Evolutionary conservation across 2,329 filamentous ascomycete genomes (phyloP), one percentile per base, ranked within the genome.

Genomic region (Plenodomus biglobosus): DNA sequence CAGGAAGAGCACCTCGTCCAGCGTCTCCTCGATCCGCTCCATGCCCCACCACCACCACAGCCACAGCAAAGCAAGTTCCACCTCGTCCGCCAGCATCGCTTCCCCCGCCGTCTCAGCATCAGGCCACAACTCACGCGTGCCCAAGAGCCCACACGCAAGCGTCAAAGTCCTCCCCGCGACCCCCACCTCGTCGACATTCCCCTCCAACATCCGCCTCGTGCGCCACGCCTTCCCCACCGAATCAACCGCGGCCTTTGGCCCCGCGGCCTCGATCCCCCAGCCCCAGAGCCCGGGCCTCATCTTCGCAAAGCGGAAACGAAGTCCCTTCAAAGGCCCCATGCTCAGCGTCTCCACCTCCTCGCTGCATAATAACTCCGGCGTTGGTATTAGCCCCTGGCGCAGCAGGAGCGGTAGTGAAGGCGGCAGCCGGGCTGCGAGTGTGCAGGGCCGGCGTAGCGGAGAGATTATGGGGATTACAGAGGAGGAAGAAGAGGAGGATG

Each of bases 141-240:
- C 81, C 30, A 81, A 88, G 19, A 92, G 87, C 2, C 92, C 94
- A 1, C 91, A 96, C 68, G 84, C 90, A 58, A 95, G 64, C 37
- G 87, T 97, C 62, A 97, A 97, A 74, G 88, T 97, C n/a, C 83
- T 97, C 2, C 92, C 94, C 1, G 89, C 90, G 0, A 96, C 92
- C 0, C 92, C 92, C 0, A 92, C 87, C 0, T 61, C 56, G 3
- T 73, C 81, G 2, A 78, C 83, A 1, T 95, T 97, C 62, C 92
- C 92, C 0, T 88, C 85, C 42, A 95, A 92, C 58, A 88, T 96
- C 50, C 86, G 92, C 2, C 78, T 96, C 11, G 89, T 92, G 1
- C 84, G 91, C 22, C 42, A 52, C 13, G 54, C 53, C 19, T 85
- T 79, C 13, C 70, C 77, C 0, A 38, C 51, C 1, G 38, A 44